A percentile compares a stretch with the other conserved stretches of the same genome.
Conservation (phyloP, 140 eudicot genomes). For the Anethum foeniculum region DNA sequence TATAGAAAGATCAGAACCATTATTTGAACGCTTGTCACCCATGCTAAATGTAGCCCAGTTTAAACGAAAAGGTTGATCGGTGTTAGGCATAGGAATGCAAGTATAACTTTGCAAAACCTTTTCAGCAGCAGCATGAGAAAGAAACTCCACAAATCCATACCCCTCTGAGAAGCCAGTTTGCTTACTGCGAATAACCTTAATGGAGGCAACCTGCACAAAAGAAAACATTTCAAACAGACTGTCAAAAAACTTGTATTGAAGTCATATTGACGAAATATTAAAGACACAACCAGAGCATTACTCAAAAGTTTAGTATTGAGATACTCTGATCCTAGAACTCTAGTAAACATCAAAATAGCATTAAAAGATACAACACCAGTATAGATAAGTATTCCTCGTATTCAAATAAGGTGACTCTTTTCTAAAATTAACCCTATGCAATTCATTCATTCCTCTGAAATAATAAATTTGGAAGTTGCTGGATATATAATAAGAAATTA, state of each 20-base stretch:
- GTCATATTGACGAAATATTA: background rate
- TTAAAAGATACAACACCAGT: background rate
- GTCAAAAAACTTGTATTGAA: background rate
- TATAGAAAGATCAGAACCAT: conserved; percentile 59
- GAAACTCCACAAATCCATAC: conserved; percentile 59
- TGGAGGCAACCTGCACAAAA: conserved; percentile 37
- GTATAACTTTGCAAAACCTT: conserved; percentile 48
- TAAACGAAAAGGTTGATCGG: conserved; percentile 53
- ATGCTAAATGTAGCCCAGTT: conserved; percentile 72
- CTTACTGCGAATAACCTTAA: conserved; percentile 58
- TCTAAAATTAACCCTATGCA: background rate
- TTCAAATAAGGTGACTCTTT: background rate
- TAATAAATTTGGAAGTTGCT: background rate
- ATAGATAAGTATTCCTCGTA: background rate
- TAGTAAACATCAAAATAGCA: background rate
- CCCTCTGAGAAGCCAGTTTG: conserved; percentile 60
- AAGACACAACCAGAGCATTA: background rate
- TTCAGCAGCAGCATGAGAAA: conserved; percentile 44
- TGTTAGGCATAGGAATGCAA: conserved; percentile 41
- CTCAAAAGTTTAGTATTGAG: background rate
- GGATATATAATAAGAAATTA: background rate
- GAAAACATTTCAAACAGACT: background rate
- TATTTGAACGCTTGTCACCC: conserved; percentile 59
- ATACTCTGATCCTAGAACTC: background rate
- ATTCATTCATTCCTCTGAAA: background rate